Conservation (phyloP, 371 early-diverging fungal species). For the Mortierella sp. region DNA sequence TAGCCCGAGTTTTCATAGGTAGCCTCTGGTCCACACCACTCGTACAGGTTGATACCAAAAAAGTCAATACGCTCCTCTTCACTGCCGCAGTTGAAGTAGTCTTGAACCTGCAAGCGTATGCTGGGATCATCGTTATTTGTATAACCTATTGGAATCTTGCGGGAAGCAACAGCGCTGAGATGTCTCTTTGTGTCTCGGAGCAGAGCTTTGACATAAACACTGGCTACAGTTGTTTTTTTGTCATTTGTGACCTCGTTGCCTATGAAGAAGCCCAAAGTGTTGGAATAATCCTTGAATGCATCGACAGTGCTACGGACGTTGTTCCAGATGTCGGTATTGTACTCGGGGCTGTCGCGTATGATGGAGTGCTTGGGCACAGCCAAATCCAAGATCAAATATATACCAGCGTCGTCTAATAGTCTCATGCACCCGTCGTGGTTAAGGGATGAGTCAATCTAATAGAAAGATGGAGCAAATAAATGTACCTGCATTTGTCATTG, state of each 20-base stretch:
- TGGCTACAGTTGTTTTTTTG: constrained; percentile 70
- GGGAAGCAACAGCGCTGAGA: constrained; percentile 56
- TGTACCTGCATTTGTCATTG: not conserved
- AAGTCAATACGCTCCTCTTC: constrained; percentile 68
- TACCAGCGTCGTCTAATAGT: constrained; percentile 72
- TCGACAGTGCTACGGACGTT: constrained; percentile 72
- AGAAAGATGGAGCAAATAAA: not conserved
- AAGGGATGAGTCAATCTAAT: constrained; percentile 66
- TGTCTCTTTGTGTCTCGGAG: constrained; percentile 80
- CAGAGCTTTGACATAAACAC: constrained; percentile 79
- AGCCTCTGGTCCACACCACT: constrained; percentile 67
- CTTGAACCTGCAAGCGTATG: constrained; percentile 74
- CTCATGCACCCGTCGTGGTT: constrained; percentile 85
- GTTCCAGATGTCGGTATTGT: constrained; percentile 68
- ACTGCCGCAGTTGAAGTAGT: constrained; percentile 81
- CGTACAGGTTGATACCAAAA: constrained; percentile 77
- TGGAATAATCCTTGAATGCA: constrained; percentile 74
- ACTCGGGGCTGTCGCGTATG: constrained; percentile 75
- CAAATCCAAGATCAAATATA: constrained; percentile 81
- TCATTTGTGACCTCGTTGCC: constrained; percentile 88
- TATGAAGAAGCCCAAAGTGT: constrained; percentile 78
- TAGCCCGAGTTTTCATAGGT: constrained; percentile 69
- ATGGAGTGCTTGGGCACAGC: constrained; percentile 73
- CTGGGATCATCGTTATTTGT: constrained; percentile 81
- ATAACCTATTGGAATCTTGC: constrained; percentile 81